Conservation (phyloP, 2,329 filamentous ascomycete genomes). For the Colletotrichum kahawae region DNA sequence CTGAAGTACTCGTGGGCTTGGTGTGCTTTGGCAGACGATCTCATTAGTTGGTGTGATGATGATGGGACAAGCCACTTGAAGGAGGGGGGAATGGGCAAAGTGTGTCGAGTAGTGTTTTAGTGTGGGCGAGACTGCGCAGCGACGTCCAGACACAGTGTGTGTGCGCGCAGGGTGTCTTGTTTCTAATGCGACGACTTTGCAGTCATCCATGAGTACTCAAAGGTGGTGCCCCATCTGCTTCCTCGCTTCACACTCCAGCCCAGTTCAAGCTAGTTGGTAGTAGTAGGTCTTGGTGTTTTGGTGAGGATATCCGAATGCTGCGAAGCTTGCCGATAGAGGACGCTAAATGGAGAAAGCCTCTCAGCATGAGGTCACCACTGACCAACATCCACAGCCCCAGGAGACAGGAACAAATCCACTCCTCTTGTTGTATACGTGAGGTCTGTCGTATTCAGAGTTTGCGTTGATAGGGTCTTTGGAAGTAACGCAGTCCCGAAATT, state of each 20-base stretch:
- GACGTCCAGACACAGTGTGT: conserved; percentile 9
- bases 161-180: not conserved
- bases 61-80: conserved; percentile 17
- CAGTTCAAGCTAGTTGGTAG: not conserved
- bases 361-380: not conserved
- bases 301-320: not conserved
- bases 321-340: not conserved
- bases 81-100: conserved; percentile 18
- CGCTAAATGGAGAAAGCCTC: not conserved
- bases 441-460: not conserved
- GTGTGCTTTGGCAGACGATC: conserved; percentile 4
- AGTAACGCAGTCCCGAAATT: not conserved
- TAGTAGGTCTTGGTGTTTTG: not conserved
- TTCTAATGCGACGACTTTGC: not conserved
- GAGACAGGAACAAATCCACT: not conserved
- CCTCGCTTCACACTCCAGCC: not conserved
- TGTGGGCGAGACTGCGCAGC: conserved; percentile 16
- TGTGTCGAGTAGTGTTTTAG: conserved; percentile 21
- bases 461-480: not conserved
- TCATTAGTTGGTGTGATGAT: conserved; percentile 1
- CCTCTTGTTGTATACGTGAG: not conserved
- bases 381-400: conserved; percentile 5
- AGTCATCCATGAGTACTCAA: not conserved
- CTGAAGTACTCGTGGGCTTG: not conserved
- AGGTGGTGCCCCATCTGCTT: not conserved